Evolutionary conservation across 192 early-diverging fungal species (phyloP).

Genomic region (Coemansia pectinata): DNA sequence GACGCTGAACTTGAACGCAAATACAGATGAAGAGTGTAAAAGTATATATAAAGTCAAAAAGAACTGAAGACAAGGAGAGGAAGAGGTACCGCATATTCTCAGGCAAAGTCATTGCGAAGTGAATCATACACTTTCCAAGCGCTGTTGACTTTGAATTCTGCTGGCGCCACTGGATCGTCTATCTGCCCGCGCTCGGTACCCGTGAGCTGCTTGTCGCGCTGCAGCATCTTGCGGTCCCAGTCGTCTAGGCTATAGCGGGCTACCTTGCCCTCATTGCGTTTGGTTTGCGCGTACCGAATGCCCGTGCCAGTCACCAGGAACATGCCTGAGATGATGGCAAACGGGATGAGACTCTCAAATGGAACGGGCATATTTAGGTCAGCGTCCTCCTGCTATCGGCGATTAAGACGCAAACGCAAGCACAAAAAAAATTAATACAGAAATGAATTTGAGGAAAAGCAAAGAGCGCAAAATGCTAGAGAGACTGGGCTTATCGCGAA

Average conservation of each 20-base stretch:
- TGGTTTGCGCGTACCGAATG: conserved; percentile 59
- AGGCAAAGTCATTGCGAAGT: conserved; percentile 35
- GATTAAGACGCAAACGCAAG: conserved; percentile 5
- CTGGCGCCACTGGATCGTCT: conserved; percentile 57
- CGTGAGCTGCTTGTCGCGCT: conserved; percentile 72
- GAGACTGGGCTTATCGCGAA: not conserved
- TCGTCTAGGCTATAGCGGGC: conserved; percentile 65
- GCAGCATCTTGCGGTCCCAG: conserved; percentile 82
- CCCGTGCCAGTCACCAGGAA: conserved; percentile 63
- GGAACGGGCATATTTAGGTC: conserved; percentile 67
- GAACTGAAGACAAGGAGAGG: not conserved
- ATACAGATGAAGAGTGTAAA: not conserved
- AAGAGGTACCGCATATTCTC: not conserved
- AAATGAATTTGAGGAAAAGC: not conserved
- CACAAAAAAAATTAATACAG: not conserved
- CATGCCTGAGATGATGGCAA: conserved; percentile 70
- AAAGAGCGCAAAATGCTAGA: not conserved
- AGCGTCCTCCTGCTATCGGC: not conserved
- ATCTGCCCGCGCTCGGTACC: conserved; percentile 68
- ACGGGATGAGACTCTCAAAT: conserved; percentile 75
- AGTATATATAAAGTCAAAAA: not conserved
- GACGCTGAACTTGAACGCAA: not conserved
- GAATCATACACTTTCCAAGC: conserved; percentile 67
- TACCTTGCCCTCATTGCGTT: conserved; percentile 66
- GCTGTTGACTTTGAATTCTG: conserved; percentile 70